Evolutionary conservation across 1,284 basidiomycete species (phyloP), one percentile per base, ranked within the genome.

Genomic region (Cutaneotrichosporon mucoides): DNA sequence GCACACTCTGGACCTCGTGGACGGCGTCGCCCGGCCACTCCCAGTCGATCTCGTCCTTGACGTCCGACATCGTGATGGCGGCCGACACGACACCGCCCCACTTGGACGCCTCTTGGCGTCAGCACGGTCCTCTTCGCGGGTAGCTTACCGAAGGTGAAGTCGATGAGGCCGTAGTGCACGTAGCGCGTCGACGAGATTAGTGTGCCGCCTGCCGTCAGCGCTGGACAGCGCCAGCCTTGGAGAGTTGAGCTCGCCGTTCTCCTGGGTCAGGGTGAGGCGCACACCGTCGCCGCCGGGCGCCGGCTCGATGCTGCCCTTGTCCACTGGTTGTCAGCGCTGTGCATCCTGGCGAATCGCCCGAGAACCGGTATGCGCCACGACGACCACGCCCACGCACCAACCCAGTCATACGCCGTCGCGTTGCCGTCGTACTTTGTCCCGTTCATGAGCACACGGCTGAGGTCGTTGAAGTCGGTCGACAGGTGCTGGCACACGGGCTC

Each of bases 31-130:
- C 76, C 11, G 72, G 63, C 64, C 69, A 76, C 73, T 92, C 89
- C 87, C 87, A 91, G 67, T 91, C 89, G 53, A 92, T 89, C 75
- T 91, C 90, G 72, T 91, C 76, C 56, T 88, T 89, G 69, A 89
- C 83, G 66, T 87, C 84, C 57, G 85, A 88, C 90, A 91, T 91
- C 5, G 86, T 87, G 71, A 92, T 90, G 73, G 89, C 89, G 1
- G 89, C 88, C 0, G 87, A 86, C 50, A 92, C 86, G 33, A 92
- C 85, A 41, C 89, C 89, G 36, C 73, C 79, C 86, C 87, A 90
- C 55, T 64, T 63, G 41, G 59, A 67, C 4, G 56, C 81, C 83
- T 73, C 73, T 66, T 24, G 9, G 33, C 11, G 51, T 66, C 49
- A 69, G 62, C 51, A 15, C 15, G 11, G 15, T 7, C 12, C 38